phyloP scores from a whole-genome alignment of 106 monocot genomes.

The Chionographis japonica region DNA sequence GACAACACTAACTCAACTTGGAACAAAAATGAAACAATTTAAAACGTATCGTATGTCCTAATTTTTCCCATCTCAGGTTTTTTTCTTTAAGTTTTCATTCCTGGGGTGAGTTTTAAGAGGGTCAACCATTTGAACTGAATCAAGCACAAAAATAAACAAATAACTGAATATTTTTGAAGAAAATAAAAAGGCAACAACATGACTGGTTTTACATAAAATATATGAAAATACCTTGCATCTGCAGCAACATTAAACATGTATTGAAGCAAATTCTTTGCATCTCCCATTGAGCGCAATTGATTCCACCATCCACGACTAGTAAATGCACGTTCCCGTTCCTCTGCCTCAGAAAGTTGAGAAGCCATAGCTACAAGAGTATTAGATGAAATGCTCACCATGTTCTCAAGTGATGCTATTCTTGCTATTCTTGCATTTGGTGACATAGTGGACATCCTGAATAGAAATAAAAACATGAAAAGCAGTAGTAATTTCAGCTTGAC shows the following conservation, averaged over 20 bases:
- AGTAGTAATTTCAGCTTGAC: not conserved
- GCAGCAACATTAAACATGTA: conserved; percentile 78
- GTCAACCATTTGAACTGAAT: not conserved
- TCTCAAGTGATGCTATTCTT: conserved; percentile 82
- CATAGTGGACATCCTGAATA: conserved; percentile 53
- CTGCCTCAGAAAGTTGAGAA: conserved; percentile 94
- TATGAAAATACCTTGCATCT: conserved; percentile 59
- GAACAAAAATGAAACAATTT: too few relatives aligned
- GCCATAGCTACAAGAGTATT: conserved; percentile 87
- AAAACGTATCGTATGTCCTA: too few relatives aligned
- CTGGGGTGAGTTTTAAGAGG: not conserved
- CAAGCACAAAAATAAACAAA: not conserved
- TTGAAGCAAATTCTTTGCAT: conserved; percentile 81
- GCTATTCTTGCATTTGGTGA: conserved; percentile 65
- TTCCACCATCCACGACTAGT: conserved; percentile 77
- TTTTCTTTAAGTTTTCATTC: too few relatives aligned
- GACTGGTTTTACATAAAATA: not conserved
- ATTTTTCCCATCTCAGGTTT: too few relatives aligned
- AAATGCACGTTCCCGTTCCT: conserved; percentile 85
- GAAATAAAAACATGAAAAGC: not conserved
- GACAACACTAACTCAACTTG: too few relatives aligned
- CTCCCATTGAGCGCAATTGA: conserved; percentile 80
- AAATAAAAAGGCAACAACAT: not conserved
- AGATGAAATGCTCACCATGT: conserved; percentile 91
- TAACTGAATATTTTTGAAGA: not conserved